Percentiles rank a stretch among this genome's conserved stretches.
Conservation (phyloP, 345 rosid genomes). For the Moricandia moricandioides region DNA sequence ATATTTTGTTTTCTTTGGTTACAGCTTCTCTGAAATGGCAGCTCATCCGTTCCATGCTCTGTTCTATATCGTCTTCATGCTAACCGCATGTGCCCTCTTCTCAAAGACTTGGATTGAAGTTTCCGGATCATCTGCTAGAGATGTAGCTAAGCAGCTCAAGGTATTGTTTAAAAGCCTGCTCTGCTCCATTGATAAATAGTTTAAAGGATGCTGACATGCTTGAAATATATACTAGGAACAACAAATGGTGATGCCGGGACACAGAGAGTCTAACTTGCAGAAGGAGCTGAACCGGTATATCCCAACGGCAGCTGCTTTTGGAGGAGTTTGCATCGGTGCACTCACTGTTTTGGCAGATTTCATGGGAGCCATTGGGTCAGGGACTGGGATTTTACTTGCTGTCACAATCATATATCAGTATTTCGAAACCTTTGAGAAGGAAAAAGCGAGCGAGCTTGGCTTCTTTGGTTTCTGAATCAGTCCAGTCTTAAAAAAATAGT, state of each 20-base stretch:
- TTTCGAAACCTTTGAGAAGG: conserved; percentile 73
- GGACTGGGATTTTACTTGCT: conserved; percentile 72
- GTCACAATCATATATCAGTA: conserved; percentile 72
- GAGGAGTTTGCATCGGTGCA: conserved; percentile 80
- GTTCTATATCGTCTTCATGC: conserved; percentile 72
- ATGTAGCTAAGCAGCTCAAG: conserved; percentile 84
- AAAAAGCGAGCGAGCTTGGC: conserved; percentile 75
- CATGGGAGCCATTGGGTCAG: conserved; percentile 82
- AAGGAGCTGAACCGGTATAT: conserved; percentile 74
- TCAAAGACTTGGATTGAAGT: conserved; percentile 85
- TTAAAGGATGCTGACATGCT: too few species aligned
- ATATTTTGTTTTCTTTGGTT: neutral
- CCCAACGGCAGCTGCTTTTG: conserved; percentile 78
- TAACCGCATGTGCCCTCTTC: conserved; percentile 72
- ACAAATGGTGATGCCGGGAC: conserved; percentile 90
- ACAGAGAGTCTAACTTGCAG: conserved; percentile 63
- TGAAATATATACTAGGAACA: conserved; percentile 50
- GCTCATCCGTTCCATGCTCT: conserved; percentile 78
- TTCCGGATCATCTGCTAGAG: conserved; percentile 75
- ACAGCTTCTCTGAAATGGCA: conserved; percentile 70
- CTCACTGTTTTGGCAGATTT: conserved; percentile 70
- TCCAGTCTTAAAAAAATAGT: neutral
- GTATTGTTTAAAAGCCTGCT: conserved; percentile 36
- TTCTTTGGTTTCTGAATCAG: conserved; percentile 58
- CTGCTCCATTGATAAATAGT: neutral